Evolutionary conservation across 495 filamentous ascomycete genomes (phyloP).

Genomic region (Penicillium dipodomyicola): DNA sequence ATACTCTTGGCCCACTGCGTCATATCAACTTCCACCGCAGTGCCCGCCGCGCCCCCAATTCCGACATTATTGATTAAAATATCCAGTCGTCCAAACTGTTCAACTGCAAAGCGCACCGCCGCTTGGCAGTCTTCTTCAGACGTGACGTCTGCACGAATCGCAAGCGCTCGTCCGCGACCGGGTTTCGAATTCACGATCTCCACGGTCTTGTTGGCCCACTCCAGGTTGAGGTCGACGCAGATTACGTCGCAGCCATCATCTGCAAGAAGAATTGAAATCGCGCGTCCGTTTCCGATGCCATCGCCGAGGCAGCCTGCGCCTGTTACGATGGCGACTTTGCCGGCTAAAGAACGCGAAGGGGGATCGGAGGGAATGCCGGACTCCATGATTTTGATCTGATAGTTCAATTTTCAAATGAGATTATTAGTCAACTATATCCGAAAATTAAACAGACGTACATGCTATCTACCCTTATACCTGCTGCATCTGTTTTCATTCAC

Average conservation of each 20-base stretch:
- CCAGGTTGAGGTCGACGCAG: constrained; percentile 50
- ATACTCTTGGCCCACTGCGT: constrained; percentile 51
- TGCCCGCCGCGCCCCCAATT: constrained; percentile 50
- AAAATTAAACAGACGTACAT: background rate
- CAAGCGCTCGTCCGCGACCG: constrained; percentile 30
- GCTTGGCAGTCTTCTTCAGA: constrained; percentile 43
- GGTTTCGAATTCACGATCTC: constrained; percentile 42
- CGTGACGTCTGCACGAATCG: constrained; percentile 50
- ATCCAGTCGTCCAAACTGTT: constrained; percentile 49
- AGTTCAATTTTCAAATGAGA: constrained; percentile 3
- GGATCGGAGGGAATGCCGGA: constrained; percentile 20
- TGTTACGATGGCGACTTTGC: constrained; percentile 57
- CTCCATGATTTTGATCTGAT: constrained; percentile 17
- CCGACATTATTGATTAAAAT: constrained; percentile 60
- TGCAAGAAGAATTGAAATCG: constrained; percentile 56
- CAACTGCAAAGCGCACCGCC: constrained; percentile 38
- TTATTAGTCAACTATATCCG: background rate
- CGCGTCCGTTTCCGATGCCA: constrained; percentile 59
- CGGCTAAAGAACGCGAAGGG: constrained; percentile 33
- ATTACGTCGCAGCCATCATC: constrained; percentile 53
- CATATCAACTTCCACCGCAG: constrained; percentile 54
- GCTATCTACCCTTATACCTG: background rate
- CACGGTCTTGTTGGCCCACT: constrained; percentile 48
- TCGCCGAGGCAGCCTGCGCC: constrained; percentile 53
- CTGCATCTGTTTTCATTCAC: background rate